Evolutionary conservation across 192 early-diverging fungal genomes (phyloP), one percentile per base, ranked within the genome.

Genomic region (Backusella tuberculispora): DNA sequence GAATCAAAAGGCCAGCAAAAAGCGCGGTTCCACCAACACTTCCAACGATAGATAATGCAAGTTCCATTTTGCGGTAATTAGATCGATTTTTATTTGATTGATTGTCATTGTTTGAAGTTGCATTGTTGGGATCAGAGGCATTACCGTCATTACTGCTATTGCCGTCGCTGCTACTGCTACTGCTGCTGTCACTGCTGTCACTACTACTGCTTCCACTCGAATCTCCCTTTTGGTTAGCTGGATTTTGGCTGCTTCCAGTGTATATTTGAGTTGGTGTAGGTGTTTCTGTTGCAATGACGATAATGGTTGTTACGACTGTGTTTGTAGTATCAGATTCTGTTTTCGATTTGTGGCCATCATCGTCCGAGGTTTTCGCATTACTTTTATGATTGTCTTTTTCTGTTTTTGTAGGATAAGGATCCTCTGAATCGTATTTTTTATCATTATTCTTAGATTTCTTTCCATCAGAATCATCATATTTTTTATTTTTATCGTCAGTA

Each of bases 31-130:
- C 71, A 44, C 50, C 71, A 19, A 72, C 37, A 38, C 71, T 40
- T 43, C 71, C 71, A 14, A 72, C 71, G 63, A 72, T 48, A 60
- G 71, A 72, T 14, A 72, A 24, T 26, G 48, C 71, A 12, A 43
- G n/a, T 43, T 40, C 71, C n/a, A 56, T 19, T 60, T 48, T 37
- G 40, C 56, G 29, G 15, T 48, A 63, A 21, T n/a, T 56, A 47
- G 40, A 29, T 37, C 45, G 19, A 1, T 12, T 44, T 34, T 48
- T 29, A 9, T 26, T 37, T 0, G 19, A 6, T 8, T 70, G 24
- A 21, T 72, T 53, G 0, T 12, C 38, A 0, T 34, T 19, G 5
- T 12, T 15, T 9, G 53, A 63, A 12, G 71, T 34, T 21, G n/a
- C 37, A 29, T 71, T 34, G 29, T 34, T 17, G n/a, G 17, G 37